Base-by-base conservation (phyloP, 306 rosid species). In the Quercus parvula region DNA sequence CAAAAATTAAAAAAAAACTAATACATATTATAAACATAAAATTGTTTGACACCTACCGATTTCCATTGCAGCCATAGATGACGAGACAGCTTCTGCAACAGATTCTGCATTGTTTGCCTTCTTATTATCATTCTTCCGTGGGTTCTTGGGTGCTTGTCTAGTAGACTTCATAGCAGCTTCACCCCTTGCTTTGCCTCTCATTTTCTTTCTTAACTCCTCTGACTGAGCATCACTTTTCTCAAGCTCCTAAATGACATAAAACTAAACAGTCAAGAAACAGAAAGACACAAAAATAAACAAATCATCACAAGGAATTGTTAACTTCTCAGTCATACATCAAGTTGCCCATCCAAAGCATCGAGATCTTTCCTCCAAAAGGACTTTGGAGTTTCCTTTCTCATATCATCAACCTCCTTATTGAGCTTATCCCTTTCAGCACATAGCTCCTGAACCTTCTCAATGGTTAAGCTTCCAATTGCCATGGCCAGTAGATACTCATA, bases 331-430 rank as follows among this genome's bases (percentile, higher is more conserved):
- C 90, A 4, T 90, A 95, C 98, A 85, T 91, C 88, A 30, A 92
- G 92, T 72, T 90, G 87, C 74, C 59, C 72, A 30, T 92, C 97
- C 56, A 95, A 88, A 76, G 84, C 82, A 77, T 89, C 92, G 7
- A 92, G 94, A 88, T 95, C 99, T 72, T 63, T 91, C 76, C 85
- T 46, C 99, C 99, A 95, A 89, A 95, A 33, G 51, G 92, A 71
- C 56, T 74, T 83, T 20, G 97, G 85, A n/a, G 97, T 86, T 15
- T 94, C 86, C 46, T 87, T 88, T 75, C 84, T 84, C 89, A 91
- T 41, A n/a, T 89, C 89, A 33, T 87, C 92, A 14, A 87, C 91
- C 75, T 89, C 92, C 8, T 81, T 71, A 20, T 75, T 87, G 78
- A 85, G 90, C 79, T 88, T 89, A 63, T 87, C 91, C 84, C 75